phyloP scores from a whole-genome alignment of 164 flowering plant species.

The Kingdonia uniflora region DNA sequence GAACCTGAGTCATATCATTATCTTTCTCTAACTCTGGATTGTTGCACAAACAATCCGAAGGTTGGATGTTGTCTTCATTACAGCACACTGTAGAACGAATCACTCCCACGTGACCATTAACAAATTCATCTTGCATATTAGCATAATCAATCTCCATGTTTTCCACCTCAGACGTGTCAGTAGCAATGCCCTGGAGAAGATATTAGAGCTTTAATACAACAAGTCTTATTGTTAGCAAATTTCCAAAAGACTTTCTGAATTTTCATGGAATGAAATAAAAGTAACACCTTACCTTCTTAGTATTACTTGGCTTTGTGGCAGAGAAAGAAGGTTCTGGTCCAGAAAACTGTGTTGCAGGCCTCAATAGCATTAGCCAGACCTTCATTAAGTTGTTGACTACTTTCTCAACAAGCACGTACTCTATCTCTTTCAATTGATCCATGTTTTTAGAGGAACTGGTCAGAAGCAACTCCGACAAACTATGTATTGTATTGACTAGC shows the following conservation, averaged over 20 bases:
- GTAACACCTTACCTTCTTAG: constrained; percentile 17
- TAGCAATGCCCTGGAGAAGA: constrained; percentile 17
- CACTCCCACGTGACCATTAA: constrained; percentile 4
- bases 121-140: constrained; percentile 5
- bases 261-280: constrained; percentile 1
- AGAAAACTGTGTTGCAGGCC: constrained; percentile 4
- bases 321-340: constrained; percentile 11
- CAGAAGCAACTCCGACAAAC: constrained; percentile 46
- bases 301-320: constrained; percentile 4
- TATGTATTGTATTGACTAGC: constrained; percentile 33
- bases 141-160: constrained; percentile 8
- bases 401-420: constrained; percentile 29
- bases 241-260: background rate
- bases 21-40: constrained; percentile 18
- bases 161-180: constrained; percentile 2
- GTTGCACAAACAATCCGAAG: constrained; percentile 11
- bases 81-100: constrained; percentile 4
- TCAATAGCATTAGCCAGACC: constrained; percentile 20
- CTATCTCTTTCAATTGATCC: constrained; percentile 25
- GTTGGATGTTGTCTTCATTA: constrained; percentile 13
- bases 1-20: constrained; percentile 47
- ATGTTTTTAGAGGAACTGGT: constrained; percentile 22
- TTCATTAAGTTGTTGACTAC: constrained; percentile 32
- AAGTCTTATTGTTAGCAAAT: background rate
- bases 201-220: background rate